Evolutionary conservation across 805 yeast genomes (phyloP).

Genomic region (Debaryomyces tyrocola): DNA sequence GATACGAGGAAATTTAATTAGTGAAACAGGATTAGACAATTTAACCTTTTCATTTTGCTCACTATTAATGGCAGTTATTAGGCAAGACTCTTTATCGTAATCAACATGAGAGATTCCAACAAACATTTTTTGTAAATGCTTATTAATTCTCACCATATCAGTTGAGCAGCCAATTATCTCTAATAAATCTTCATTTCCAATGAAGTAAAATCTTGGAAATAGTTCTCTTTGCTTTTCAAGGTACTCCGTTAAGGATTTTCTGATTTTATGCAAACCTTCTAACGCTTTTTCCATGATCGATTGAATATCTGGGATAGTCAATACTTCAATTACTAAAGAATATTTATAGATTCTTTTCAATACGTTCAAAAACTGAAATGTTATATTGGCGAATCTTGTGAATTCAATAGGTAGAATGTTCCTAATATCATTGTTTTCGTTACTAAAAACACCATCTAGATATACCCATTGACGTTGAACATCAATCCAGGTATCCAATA

Average conservation of each 20-base stretch:
- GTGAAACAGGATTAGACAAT: conserved; percentile 44
- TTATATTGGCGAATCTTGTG: conserved; percentile 59
- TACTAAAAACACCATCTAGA: conserved; percentile 72
- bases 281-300: conserved; percentile 47
- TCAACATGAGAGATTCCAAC: conserved; percentile 54
- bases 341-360: conserved; percentile 50
- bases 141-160: conserved; percentile 48
- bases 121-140: conserved; percentile 71
- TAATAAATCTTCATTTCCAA: conserved; percentile 87
- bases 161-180: conserved; percentile 73
- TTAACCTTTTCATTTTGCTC: conserved; percentile 60
- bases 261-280: conserved; percentile 58
- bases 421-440: conserved; percentile 52
- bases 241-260: conserved; percentile 70
- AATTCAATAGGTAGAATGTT: conserved; percentile 70
- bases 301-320: conserved; percentile 49
- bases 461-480: conserved; percentile 90
- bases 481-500: conserved; percentile 75
- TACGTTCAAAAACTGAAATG: conserved; percentile 58
- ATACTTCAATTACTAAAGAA: conserved; percentile 55
- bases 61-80: conserved; percentile 54
- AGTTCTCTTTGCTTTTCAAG: conserved; percentile 74
- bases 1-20: conserved; percentile 42
- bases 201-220: conserved; percentile 81
- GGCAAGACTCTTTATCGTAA: conserved; percentile 27